Conservation (phyloP, 345 rosid species). For the Geranium rotundifolium region DNA sequence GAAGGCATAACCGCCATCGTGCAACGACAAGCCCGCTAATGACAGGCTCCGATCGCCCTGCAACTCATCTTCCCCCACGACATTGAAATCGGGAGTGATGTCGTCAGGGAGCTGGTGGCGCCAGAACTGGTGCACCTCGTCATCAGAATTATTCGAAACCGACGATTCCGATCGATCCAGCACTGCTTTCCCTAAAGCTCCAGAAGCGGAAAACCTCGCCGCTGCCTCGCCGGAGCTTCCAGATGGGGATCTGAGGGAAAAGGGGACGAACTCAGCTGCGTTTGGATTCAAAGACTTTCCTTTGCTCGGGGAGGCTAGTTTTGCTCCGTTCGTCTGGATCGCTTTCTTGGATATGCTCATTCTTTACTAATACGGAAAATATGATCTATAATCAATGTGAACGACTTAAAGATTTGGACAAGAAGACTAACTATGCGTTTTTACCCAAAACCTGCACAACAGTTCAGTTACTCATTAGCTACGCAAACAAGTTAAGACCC, state of each 20-base stretch:
- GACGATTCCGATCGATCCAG: constrained; percentile 67
- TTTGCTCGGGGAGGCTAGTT: constrained; percentile 41
- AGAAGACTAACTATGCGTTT: constrained; percentile 11
- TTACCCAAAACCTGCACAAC: constrained; percentile 64
- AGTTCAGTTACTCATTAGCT: constrained; percentile 1
- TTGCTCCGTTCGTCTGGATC: constrained; percentile 42
- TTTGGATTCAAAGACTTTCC: constrained; percentile 77
- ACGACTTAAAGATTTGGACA: constrained; percentile 7
- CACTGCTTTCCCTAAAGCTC: constrained; percentile 49
- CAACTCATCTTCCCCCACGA: constrained; percentile 63
- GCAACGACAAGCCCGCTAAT: constrained; percentile 63
- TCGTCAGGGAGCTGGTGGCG: constrained; percentile 92
- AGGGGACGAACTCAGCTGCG: constrained; percentile 94
- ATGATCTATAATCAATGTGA: constrained; percentile 17
- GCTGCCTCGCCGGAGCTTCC: constrained; percentile 41
- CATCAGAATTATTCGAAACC: constrained; percentile 72
- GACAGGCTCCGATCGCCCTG: constrained; percentile 55
- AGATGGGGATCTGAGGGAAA: constrained; percentile 51
- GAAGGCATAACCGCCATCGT: constrained; percentile 39
- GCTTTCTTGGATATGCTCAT: constrained; percentile 88
- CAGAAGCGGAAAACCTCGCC: constrained; percentile 36
- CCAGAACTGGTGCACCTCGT: constrained; percentile 87
- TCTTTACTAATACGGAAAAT: constrained; percentile 26
- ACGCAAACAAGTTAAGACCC: not conserved
- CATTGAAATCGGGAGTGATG: constrained; percentile 87